These are phyloP conservation scores for Kingdonia uniflora DNA, from an alignment of 164 flowering plant species.

Conservation along the genomic window DNA sequence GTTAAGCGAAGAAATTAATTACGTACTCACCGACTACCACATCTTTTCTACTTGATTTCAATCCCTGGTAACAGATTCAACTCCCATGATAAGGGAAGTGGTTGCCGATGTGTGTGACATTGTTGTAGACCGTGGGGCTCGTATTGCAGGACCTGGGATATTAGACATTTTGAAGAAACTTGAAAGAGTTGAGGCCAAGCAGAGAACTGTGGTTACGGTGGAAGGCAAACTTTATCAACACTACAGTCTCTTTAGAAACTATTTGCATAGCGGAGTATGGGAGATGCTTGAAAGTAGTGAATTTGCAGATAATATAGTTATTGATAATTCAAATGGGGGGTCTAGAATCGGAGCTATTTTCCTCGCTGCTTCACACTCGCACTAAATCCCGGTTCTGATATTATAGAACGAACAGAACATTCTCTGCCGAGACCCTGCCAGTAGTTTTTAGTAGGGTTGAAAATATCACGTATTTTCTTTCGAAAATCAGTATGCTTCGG, in stretches of 20 bases:
- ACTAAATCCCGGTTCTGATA: too few species aligned
- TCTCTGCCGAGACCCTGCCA: too few species aligned
- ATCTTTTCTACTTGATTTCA: neutral
- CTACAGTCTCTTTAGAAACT: constrained; percentile 47
- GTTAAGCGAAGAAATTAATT: too few species aligned
- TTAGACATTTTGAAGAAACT: constrained; percentile 49
- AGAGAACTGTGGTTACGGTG: constrained; percentile 35
- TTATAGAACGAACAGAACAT: too few species aligned
- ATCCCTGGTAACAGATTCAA: constrained; percentile 30
- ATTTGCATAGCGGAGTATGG: constrained; percentile 44
- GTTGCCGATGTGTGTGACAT: constrained; percentile 48
- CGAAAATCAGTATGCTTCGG: too few species aligned
- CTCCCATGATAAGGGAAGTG: constrained; percentile 33
- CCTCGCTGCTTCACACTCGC: constrained; percentile 40
- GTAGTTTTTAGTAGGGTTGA: too few species aligned
- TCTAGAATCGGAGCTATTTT: too few species aligned
- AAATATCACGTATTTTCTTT: too few species aligned
- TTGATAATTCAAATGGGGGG: constrained; percentile 49
- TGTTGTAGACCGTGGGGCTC: constrained; percentile 53
- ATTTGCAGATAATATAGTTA: constrained; percentile 28
- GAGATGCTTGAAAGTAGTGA: constrained; percentile 63
- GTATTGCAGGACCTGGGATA: constrained; percentile 56
- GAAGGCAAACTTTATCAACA: constrained; percentile 63
- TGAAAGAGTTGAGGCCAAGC: constrained; percentile 24
- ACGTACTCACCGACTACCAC: too few species aligned